These are phyloP conservation scores for Phytophthora ohioensis DNA, from an alignment of 352 stramenopile species.

Conservation along the genomic window DNA sequence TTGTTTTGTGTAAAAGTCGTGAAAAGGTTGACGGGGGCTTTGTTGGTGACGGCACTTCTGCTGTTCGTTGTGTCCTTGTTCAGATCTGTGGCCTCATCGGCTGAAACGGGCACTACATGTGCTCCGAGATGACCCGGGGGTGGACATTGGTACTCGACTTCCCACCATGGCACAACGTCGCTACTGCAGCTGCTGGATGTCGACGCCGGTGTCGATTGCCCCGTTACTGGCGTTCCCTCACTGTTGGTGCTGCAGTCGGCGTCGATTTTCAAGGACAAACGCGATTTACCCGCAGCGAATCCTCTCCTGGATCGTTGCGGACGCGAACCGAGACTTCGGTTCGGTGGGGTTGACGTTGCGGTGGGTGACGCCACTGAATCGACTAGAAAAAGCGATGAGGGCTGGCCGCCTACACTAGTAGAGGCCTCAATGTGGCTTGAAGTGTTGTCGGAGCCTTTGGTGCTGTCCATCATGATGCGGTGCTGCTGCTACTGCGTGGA, in stretches of 20 bases:
- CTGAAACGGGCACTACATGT: conserved; percentile 54
- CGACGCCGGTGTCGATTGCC: conserved; percentile 39
- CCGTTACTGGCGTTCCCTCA: conserved; percentile 12
- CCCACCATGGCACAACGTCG: conserved; percentile 58
- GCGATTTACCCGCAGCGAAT: conserved; percentile 34
- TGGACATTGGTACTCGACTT: conserved; percentile 66
- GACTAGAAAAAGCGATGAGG: conserved; percentile 14
- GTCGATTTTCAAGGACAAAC: conserved; percentile 45
- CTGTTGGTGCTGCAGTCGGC: conserved; percentile 24
- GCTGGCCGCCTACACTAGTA: neutral
- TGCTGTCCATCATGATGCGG: conserved; percentile 34
- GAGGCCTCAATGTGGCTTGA: conserved; percentile 5
- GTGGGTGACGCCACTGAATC: conserved; percentile 21
- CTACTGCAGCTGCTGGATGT: conserved; percentile 46
- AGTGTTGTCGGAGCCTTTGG: conserved; percentile 2
- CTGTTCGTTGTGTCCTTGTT: neutral
- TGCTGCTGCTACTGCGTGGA: conserved; percentile 2
- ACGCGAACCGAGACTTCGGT: conserved; percentile 25
- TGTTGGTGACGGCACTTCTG: conserved; percentile 5
- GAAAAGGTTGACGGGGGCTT: conserved; percentile 11
- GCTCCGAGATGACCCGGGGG: conserved; percentile 60
- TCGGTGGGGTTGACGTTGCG: conserved; percentile 15
- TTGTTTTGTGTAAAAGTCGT: conserved; percentile 7
- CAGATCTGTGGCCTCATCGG: conserved; percentile 11
- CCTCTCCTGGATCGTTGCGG: conserved; percentile 28